These are phyloP conservation scores for Ustilago shanxiensis DNA, from an alignment of 1,284 basidiomycete species.

Conservation along the genomic window DNA sequence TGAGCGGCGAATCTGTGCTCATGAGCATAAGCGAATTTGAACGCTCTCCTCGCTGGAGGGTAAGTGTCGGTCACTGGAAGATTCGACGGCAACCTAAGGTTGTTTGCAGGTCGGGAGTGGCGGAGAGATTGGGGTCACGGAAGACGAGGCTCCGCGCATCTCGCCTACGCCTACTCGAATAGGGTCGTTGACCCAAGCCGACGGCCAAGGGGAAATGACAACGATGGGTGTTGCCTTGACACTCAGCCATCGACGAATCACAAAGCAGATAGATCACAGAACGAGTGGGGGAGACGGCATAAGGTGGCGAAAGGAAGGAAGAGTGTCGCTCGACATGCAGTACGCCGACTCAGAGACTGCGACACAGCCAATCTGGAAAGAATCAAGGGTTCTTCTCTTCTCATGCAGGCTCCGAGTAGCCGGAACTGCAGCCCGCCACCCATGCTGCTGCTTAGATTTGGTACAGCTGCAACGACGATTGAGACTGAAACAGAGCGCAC, in stretches of 20 bases:
- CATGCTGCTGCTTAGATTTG: no score
- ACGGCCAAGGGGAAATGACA: neutral
- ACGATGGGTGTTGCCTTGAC: neutral
- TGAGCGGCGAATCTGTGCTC: neutral
- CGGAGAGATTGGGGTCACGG: slow-evolving; percentile 6
- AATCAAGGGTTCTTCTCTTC: neutral
- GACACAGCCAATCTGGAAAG: neutral
- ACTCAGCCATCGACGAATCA: neutral
- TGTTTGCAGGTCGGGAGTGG: neutral
- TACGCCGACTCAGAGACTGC: neutral
- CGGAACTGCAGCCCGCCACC: no score
- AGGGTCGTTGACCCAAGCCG: neutral
- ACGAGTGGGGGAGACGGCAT: neutral
- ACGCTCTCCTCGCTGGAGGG: neutral
- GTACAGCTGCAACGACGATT: slow-evolving; percentile 7
- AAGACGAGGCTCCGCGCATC: slow-evolving; percentile 11
- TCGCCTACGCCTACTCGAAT: neutral
- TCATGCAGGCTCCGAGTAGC: neutral
- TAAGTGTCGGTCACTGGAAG: neutral
- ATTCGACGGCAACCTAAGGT: neutral
- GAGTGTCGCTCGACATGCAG: slow-evolving; percentile 7
- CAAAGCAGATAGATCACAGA: neutral
- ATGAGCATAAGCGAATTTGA: neutral
- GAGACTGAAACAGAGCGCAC: neutral
- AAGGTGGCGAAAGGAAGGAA: neutral